Conservation (phyloP, 148 eudicot genomes). For the Cornus suecica region DNA sequence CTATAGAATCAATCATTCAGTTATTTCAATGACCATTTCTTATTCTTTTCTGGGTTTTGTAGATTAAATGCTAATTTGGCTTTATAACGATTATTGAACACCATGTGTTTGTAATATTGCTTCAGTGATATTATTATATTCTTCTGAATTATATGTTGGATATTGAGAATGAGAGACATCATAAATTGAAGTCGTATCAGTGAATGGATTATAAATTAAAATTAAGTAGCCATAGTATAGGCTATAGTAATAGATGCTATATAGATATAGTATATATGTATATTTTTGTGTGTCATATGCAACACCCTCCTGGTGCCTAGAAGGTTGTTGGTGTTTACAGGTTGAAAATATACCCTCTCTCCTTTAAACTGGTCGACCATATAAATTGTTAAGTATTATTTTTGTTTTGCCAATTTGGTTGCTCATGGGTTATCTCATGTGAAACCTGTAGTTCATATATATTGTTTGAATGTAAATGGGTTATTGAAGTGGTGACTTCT, state of each 20-base stretch:
- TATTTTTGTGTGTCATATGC: not conserved
- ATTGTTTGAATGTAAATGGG: not conserved
- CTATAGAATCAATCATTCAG: too few species aligned
- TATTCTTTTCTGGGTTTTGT: not conserved
- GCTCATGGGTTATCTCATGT: not conserved
- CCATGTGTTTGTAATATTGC: conserved; percentile 22
- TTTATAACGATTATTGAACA: not conserved
- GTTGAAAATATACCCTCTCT: too few species aligned
- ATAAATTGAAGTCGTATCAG: not conserved
- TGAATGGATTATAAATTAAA: not conserved
- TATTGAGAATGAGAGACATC: not conserved
- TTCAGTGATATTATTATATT: conserved; percentile 1
- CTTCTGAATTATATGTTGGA: not conserved
- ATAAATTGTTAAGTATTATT: too few species aligned
- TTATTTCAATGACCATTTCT: too few species aligned
- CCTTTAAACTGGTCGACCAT: too few species aligned
- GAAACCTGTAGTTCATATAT: not conserved
- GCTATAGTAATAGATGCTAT: too few species aligned
- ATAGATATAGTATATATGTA: too few species aligned
- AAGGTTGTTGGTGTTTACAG: not conserved
- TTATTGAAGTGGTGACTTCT: not conserved
- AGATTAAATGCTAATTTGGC: not conserved
- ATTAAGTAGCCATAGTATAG: too few species aligned
- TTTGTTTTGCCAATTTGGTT: too few species aligned
- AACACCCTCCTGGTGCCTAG: not conserved